Evolutionary conservation across 768 basidiomycete genomes (phyloP).

Genomic region (Mycena indigotica): DNA sequence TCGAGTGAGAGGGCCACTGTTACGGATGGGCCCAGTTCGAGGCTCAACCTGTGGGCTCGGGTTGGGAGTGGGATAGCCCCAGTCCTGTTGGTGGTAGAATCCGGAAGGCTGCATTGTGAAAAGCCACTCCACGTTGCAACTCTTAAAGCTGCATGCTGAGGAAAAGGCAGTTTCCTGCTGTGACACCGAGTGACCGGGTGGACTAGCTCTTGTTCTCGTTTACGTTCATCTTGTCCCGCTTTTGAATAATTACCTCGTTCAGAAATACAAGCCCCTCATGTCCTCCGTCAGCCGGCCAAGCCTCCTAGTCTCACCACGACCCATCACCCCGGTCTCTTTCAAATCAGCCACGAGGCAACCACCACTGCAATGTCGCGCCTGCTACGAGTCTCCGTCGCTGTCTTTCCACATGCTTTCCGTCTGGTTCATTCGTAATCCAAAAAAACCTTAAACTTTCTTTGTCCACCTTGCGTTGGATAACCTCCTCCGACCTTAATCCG

Average conservation of each 20-base stretch:
- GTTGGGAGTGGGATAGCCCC: background rate
- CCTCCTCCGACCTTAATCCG: background rate
- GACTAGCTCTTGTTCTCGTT: background rate
- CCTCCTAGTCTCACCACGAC: conserved; percentile 5
- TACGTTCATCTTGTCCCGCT: background rate
- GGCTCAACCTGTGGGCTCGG: conserved; percentile 40
- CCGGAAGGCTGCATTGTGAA: conserved; percentile 1
- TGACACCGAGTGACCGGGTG: background rate
- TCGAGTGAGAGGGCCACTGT: conserved; percentile 36
- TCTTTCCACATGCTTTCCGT: background rate
- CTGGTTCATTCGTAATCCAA: conserved; percentile 9
- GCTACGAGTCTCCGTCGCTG: conserved; percentile 5
- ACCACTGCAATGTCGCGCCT: conserved; percentile 10
- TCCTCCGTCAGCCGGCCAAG: background rate
- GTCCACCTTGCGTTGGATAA: background rate
- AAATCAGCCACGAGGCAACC: background rate
- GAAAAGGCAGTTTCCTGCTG: background rate
- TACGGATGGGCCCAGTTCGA: conserved; percentile 56
- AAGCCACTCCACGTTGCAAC: background rate
- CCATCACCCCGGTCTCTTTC: background rate
- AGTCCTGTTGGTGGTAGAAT: background rate
- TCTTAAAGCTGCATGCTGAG: background rate
- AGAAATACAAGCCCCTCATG: conserved; percentile 1
- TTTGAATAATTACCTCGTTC: conserved; percentile 8
- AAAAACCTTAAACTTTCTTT: conserved; percentile 7